A percentile compares a stretch with the other conserved stretches of the same genome.
These are phyloP conservation scores for Cicer arietinum DNA, from an alignment of 306 rosid species.

Conservation along the genomic window DNA sequence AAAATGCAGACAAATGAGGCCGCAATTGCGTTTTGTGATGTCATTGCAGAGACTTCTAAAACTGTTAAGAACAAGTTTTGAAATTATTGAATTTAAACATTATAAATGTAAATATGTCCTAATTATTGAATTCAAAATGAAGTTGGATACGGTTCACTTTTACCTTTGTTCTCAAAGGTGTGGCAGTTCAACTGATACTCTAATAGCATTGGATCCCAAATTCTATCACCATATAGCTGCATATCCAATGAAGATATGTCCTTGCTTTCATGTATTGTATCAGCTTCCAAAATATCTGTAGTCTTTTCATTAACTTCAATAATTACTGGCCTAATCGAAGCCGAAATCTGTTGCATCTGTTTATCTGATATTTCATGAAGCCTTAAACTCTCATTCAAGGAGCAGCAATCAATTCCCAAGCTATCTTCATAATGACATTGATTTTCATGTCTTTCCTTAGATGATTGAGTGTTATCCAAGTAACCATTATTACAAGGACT, in stretches of 20 bases:
- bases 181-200: slow-evolving; percentile 25
- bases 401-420: slow-evolving; percentile 6
- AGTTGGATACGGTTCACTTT: not conserved
- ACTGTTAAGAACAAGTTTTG: too few relatives aligned
- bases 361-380: slow-evolving; percentile 35
- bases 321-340: slow-evolving; percentile 2
- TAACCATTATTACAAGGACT: not conserved
- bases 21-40: too few relatives aligned
- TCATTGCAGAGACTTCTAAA: too few relatives aligned
- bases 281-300: not conserved
- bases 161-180: slow-evolving; percentile 32
- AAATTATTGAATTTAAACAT: too few relatives aligned
- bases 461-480: slow-evolving; percentile 22
- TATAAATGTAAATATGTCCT: too few relatives aligned
- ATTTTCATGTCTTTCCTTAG: not conserved
- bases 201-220: slow-evolving; percentile 44
- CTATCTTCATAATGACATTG: slow-evolving; percentile 10
- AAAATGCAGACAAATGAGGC: too few relatives aligned
- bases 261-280: slow-evolving; percentile 24
- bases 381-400: slow-evolving; percentile 14
- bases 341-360: not conserved
- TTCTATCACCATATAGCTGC: slow-evolving; percentile 9
- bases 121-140: not conserved
- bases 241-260: slow-evolving; percentile 22
- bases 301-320: slow-evolving; percentile 27